Evolutionary conservation across 2,329 filamentous ascomycete species (phyloP).

Genomic region (Diaporthe sp.): DNA sequence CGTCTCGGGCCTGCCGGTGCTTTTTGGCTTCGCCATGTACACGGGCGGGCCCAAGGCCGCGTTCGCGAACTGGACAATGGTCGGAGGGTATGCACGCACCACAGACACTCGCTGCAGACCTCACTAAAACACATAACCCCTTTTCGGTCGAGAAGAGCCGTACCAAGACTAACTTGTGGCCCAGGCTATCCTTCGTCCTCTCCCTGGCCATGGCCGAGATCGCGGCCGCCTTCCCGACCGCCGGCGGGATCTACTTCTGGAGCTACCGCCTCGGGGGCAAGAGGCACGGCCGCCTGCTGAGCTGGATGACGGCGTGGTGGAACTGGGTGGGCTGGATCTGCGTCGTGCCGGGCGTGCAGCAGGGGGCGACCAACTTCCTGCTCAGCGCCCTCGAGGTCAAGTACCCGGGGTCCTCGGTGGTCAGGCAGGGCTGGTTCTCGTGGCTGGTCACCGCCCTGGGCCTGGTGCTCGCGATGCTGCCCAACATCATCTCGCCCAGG

Average conservation of each 20-base stretch:
- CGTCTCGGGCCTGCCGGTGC: constrained; percentile 51
- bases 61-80: constrained; percentile 56
- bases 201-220: constrained; percentile 55
- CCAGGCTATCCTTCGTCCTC: constrained; percentile 49
- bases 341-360: constrained; percentile 56
- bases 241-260: constrained; percentile 57
- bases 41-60: constrained; percentile 54
- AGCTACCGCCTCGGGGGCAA: constrained; percentile 53
- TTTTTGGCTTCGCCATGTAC: constrained; percentile 56
- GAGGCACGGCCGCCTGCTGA: constrained; percentile 53
- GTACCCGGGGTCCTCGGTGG: constrained; percentile 51
- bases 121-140: no score
- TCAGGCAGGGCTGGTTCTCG: constrained; percentile 53
- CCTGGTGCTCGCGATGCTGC: constrained; percentile 53
- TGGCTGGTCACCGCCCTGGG: constrained; percentile 54
- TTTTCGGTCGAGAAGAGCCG: no score
- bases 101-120: no score
- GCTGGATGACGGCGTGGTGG: constrained; percentile 58
- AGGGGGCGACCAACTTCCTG: constrained; percentile 56
- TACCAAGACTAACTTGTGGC: background rate
- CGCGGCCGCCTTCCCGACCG: constrained; percentile 52
- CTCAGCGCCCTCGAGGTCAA: constrained; percentile 54
- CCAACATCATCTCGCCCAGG: constrained; percentile 52
- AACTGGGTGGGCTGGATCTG: constrained; percentile 54
- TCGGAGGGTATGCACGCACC: constrained; percentile 46